Evolutionary conservation across 139 green algal species (phyloP), one percentile per base, ranked within the genome.

Genomic region (Prasinococcaceae sp.): DNA sequence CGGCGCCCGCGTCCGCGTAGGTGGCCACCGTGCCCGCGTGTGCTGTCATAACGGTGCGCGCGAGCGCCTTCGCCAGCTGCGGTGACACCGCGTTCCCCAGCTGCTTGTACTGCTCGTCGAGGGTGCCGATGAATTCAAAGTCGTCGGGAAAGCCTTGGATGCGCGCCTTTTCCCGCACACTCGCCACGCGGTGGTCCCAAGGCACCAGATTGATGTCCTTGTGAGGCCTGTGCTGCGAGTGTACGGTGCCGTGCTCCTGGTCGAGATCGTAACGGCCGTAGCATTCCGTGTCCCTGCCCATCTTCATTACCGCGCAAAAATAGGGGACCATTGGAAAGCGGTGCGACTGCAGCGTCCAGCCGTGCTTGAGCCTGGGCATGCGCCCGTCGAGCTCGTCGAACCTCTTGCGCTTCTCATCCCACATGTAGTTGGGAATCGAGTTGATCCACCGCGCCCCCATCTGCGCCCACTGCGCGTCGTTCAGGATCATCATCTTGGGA

Each of bases 101-200:
- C 42, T 60, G 52, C 52, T 60, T 50, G 52, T 60, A 60, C 42
- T 51, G 49, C 12, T 29, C 12, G 4, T 56, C n/a, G 12, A 56
- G 30, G 4, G n/a, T 32, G 8, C 49, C 49, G 12, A 32, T 16
- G 33, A 56, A 56, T 5, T 17, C 19, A 32, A 60, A 60, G 9
- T 37, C 17, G 52, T 60, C 52, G 10, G 52, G 52, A 20, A 60
- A 60, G 10, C 52, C 52, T 29, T 60, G 52, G n/a, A 60, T 51
- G 38, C 52, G 52, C 20, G 52, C 41, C 41, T 60, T 60, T 38
- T 60, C 52, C 14, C 52, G 36, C 8, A 60, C 30, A 6, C 16
- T 51, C 52, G 52, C 44, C 37, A 60, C 52, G 16, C 52, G 41
- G 4, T n/a, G 49, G 17, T 30, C 49, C n/a, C 32, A 56, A 14